phyloP scores from a whole-genome alignment of 768 basidiomycete species.

The Serendipita indica region DNA sequence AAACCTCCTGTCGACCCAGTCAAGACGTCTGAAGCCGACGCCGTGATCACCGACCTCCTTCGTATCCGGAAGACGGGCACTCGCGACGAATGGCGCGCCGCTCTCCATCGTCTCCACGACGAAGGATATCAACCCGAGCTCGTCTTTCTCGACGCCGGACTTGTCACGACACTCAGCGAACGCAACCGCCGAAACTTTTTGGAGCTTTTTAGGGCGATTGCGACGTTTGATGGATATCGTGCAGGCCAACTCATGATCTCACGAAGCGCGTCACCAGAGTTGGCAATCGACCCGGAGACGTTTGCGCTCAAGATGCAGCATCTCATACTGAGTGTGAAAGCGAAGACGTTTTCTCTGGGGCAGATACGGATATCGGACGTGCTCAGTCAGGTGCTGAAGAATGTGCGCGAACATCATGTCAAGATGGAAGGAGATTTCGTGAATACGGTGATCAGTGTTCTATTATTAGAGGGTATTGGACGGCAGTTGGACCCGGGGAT shows the following conservation, averaged over 20 bases:
- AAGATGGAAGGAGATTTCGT: conserved; percentile 99
- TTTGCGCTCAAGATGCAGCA: conserved; percentile 98
- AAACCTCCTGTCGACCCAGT: conserved; percentile 22
- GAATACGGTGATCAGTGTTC: conserved; percentile 90
- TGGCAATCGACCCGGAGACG: conserved; percentile 82
- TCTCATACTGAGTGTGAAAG: conserved; percentile 81
- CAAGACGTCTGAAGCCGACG: not conserved
- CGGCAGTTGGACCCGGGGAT: conserved; percentile 80
- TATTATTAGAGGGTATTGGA: conserved; percentile 91
- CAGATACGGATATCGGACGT: conserved; percentile 93
- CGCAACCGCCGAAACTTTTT: conserved; percentile 86
- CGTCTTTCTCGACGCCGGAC: conserved; percentile 90
- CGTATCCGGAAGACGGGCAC: not conserved
- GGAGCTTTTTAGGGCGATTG: conserved; percentile 89
- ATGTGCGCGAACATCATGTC: conserved; percentile 84
- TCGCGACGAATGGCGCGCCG: conserved; percentile 52
- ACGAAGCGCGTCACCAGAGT: conserved; percentile 79
- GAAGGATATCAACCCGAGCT: conserved; percentile 85
- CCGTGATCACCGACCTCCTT: not conserved
- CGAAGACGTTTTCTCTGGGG: conserved; percentile 94
- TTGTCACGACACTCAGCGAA: conserved; percentile 74
- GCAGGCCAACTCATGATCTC: conserved; percentile 93
- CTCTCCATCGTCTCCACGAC: conserved; percentile 43
- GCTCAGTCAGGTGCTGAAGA: conserved; percentile 70
- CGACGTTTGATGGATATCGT: conserved; percentile 93